phyloP scores from a whole-genome alignment of 169 alveolate genomes.

The Plasmodium sp. region DNA sequence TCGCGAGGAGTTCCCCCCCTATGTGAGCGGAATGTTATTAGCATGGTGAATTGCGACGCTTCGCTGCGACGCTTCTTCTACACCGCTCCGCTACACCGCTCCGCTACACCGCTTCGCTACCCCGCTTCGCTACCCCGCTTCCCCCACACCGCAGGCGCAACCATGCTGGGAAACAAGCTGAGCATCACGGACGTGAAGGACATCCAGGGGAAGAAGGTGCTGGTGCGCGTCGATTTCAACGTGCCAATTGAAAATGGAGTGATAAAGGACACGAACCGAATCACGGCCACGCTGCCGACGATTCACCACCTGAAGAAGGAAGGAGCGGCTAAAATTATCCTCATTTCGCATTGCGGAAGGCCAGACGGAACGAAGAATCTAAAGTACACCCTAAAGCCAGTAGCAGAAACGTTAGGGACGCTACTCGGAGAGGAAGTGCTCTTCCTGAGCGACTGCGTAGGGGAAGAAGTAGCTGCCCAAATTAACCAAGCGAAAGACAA shows the following conservation, averaged over 20 bases:
- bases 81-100: background rate
- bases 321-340: slow-evolving; percentile 93
- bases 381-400: slow-evolving; percentile 93
- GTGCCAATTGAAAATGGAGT: slow-evolving; percentile 96
- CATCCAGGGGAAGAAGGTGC: slow-evolving; percentile 92
- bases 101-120: background rate
- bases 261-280: slow-evolving; percentile 94
- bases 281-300: slow-evolving; percentile 95
- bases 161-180: slow-evolving; percentile 62
- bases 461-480: slow-evolving; percentile 91
- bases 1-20: background rate
- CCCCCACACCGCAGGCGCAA: background rate
- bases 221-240: slow-evolving; percentile 98
- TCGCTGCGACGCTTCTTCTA: background rate
- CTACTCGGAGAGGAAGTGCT: slow-evolving; percentile 89
- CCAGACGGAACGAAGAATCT: slow-evolving; percentile 95
- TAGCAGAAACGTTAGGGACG: slow-evolving; percentile 91
- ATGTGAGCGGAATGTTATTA: no score
- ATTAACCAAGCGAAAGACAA: slow-evolving; percentile 91
- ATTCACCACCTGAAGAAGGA: slow-evolving; percentile 91
- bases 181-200: slow-evolving; percentile 36
- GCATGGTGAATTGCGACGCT: background rate
- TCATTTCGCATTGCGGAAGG: slow-evolving; percentile 98
- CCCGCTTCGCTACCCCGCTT: background rate
- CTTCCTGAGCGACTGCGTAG: slow-evolving; percentile 96